A percentile compares a stretch with the other conserved stretches of the same genome.
phyloP scores from a whole-genome alignment of 441 rosid species.

The Rhodomyrtus psidioides region DNA sequence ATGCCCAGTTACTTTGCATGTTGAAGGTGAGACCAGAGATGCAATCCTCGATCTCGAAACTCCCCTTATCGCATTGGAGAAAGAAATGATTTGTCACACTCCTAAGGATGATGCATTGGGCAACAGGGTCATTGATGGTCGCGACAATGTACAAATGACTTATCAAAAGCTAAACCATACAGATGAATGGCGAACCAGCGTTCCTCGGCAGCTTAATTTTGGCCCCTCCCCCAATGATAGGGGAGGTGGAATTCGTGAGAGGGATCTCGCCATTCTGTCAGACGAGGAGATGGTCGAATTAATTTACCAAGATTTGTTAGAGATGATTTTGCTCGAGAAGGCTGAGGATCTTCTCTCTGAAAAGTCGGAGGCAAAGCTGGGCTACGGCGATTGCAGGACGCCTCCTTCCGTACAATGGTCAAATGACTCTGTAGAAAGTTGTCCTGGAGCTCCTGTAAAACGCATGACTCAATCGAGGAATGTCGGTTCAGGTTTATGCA shows the following conservation, averaged over 20 bases:
- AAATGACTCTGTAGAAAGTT: not conserved
- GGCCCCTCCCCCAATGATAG: not conserved
- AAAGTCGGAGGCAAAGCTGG: not conserved
- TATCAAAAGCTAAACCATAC: not conserved
- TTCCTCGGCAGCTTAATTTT: not conserved
- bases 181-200: not conserved
- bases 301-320: not conserved
- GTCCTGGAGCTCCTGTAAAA: not conserved
- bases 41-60: not conserved
- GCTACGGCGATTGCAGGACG: not conserved
- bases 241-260: not conserved
- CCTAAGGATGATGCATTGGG: not conserved
- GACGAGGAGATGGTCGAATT: not conserved
- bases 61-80: not conserved
- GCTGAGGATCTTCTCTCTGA: not conserved
- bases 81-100: not conserved
- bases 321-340: not conserved
- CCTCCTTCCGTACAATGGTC: not conserved
- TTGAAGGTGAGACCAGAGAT: not conserved
- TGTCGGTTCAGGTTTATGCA: constrained; percentile 14
- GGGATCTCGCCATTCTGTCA: not conserved
- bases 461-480: not conserved
- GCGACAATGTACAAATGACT: not conserved
- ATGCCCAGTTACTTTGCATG: not conserved
- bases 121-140: not conserved